A percentile compares a stretch with the other conserved stretches of the same genome.
phyloP scores from a whole-genome alignment of 768 basidiomycete species.

The Lactarius quietus region DNA sequence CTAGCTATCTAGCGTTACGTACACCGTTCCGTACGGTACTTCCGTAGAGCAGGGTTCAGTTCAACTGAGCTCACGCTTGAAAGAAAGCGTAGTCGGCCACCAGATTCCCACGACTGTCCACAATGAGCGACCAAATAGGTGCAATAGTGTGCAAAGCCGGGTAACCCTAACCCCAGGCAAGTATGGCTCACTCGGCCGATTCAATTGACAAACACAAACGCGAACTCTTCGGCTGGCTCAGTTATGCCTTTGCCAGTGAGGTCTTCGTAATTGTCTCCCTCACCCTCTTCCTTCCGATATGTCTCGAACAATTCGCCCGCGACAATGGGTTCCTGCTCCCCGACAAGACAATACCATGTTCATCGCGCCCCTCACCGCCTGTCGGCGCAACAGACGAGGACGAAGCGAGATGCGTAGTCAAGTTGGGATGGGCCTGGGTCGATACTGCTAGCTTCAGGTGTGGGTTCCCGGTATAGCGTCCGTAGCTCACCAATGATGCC shows the following conservation, averaged over 20 bases:
- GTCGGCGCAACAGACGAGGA: slow-evolving; percentile 29
- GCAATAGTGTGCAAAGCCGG: too few species aligned
- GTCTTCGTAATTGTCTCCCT: slow-evolving; percentile 80
- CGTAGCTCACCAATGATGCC: slow-evolving; percentile 13
- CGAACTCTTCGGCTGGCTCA: slow-evolving; percentile 70
- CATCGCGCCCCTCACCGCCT: slow-evolving; percentile 16
- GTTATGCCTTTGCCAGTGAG: slow-evolving; percentile 83
- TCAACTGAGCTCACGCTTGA: neutral
- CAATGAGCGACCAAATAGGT: slow-evolving; percentile 5
- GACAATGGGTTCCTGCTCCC: slow-evolving; percentile 82
- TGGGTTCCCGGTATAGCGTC: neutral
- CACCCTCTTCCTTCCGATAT: slow-evolving; percentile 79
- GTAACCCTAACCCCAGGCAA: neutral
- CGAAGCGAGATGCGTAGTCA: slow-evolving; percentile 67
- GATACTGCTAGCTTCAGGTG: slow-evolving; percentile 93
- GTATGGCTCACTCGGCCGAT: neutral
- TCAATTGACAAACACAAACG: slow-evolving; percentile 28
- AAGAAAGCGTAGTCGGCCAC: neutral
- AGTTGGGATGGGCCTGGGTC: slow-evolving; percentile 80
- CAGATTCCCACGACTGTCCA: neutral
- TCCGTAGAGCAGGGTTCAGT: slow-evolving; percentile 12
- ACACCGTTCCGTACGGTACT: slow-evolving; percentile 23
- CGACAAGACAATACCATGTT: slow-evolving; percentile 60
- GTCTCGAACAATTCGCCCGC: slow-evolving; percentile 82
- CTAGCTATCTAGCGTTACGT: slow-evolving; percentile 21